These are phyloP conservation scores for Prunus mume DNA, from an alignment of 306 rosid species.

Conservation along the genomic window DNA sequence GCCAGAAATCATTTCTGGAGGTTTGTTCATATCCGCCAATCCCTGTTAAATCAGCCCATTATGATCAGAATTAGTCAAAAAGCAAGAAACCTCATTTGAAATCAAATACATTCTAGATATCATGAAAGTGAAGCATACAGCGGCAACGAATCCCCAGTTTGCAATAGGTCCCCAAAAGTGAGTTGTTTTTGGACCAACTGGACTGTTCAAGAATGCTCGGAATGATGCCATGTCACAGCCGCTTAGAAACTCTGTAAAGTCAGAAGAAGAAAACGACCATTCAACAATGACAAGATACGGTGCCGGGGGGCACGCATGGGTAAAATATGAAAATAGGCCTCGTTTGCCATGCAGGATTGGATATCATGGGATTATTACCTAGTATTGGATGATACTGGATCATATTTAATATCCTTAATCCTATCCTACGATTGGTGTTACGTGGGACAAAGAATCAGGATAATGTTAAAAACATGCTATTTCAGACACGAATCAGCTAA, in stretches of 20 bases:
- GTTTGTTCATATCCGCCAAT: slow-evolving; percentile 80
- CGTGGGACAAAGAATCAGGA: too few species aligned
- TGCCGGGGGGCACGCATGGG: neutral
- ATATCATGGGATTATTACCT: too few species aligned
- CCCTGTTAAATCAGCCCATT: slow-evolving; percentile 44
- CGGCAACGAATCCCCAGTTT: slow-evolving; percentile 94
- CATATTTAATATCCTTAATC: too few species aligned
- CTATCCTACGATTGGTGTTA: too few species aligned
- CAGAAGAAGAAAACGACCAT: neutral
- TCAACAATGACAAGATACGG: neutral
- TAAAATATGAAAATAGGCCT: neutral
- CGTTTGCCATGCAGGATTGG: too few species aligned
- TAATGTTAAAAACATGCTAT: too few species aligned
- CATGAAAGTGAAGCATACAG: slow-evolving; percentile 52
- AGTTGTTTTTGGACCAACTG: slow-evolving; percentile 87
- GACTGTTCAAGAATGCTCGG: slow-evolving; percentile 87
- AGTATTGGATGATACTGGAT: too few species aligned
- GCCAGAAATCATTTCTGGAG: slow-evolving; percentile 94
- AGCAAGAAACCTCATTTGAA: neutral
- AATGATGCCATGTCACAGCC: slow-evolving; percentile 56
- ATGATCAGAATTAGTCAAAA: slow-evolving; percentile 3
- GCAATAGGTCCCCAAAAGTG: slow-evolving; percentile 99
- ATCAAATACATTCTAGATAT: neutral
- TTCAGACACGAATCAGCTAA: too few species aligned
- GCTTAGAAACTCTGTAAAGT: neutral